Evolutionary conservation across 352 stramenopile species (phyloP).

Genomic region (Aphanomyces astaci): DNA sequence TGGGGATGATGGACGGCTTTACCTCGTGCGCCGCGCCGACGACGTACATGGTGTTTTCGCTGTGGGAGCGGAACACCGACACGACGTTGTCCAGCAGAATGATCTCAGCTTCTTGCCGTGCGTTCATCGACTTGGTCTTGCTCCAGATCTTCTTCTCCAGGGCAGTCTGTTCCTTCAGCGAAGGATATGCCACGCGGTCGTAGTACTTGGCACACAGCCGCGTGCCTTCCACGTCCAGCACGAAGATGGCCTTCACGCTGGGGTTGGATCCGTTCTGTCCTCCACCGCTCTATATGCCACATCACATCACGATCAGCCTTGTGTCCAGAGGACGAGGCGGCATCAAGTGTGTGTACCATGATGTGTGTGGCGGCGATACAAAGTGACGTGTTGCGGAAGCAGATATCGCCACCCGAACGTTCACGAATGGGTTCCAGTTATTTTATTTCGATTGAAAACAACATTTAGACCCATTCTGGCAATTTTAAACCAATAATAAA

Average conservation of each 20-base stretch:
- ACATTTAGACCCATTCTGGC: too few species aligned
- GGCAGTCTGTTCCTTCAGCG: conserved; percentile 74
- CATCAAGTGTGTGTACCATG: conserved; percentile 9
- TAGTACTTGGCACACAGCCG: conserved; percentile 90
- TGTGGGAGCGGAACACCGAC: conserved; percentile 81
- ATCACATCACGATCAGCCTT: background rate
- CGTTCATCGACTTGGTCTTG: conserved; percentile 86
- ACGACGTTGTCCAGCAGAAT: conserved; percentile 87
- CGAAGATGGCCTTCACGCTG: conserved; percentile 82
- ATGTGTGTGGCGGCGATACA: conserved; percentile 4
- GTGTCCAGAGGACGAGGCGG: background rate
- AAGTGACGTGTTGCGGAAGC: conserved; percentile 3
- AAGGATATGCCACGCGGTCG: conserved; percentile 74
- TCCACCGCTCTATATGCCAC: background rate
- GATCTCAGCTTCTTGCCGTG: conserved; percentile 82
- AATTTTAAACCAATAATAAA: background rate
- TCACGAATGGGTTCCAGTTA: background rate
- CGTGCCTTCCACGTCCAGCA: conserved; percentile 82
- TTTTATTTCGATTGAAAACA: too few species aligned
- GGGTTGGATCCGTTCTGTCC: conserved; percentile 26
- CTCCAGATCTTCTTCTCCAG: conserved; percentile 86
- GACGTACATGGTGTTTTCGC: conserved; percentile 85
- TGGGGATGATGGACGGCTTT: too few species aligned
- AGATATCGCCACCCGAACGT: background rate
- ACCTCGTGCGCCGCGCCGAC: conserved; percentile 72